Evolutionary conservation across 2,329 filamentous ascomycete genomes (phyloP).

Genomic region (Dissoconium aciculare): DNA sequence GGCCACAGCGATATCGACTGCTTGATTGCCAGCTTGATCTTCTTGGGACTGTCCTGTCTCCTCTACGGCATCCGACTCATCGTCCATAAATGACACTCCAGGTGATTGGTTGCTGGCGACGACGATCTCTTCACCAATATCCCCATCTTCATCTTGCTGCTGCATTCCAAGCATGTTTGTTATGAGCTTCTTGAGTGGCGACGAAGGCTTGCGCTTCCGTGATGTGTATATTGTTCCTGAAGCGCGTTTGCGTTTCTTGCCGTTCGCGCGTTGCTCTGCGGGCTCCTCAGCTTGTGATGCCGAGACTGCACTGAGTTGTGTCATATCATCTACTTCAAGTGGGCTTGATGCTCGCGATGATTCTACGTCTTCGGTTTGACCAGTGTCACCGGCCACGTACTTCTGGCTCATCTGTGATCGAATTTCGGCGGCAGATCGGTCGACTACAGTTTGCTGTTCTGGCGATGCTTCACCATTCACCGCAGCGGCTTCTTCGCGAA

Average conservation of each 20-base stretch:
- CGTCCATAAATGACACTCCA: slow-evolving; percentile 4
- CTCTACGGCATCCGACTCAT: slow-evolving; percentile 1
- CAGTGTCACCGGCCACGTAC: too few relatives aligned
- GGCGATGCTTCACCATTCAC: background rate
- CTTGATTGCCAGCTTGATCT: background rate
- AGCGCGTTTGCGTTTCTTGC: slow-evolving; percentile 19
- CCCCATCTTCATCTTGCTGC: slow-evolving; percentile 16
- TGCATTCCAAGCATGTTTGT: slow-evolving; percentile 12
- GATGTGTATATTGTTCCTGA: slow-evolving; percentile 6
- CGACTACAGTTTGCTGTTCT: too few relatives aligned
- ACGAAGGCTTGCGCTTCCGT: slow-evolving; percentile 19
- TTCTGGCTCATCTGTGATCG: too few relatives aligned
- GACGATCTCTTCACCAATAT: slow-evolving; percentile 28
- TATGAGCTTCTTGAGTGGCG: slow-evolving; percentile 18
- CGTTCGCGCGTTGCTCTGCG: slow-evolving; percentile 4
- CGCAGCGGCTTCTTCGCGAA: slow-evolving; percentile 9
- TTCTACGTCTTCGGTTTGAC: too few relatives aligned
- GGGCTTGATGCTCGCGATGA: too few relatives aligned
- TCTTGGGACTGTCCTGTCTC: slow-evolving; percentile 1
- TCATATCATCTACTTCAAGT: too few relatives aligned
- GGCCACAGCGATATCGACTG: slow-evolving; percentile 1
- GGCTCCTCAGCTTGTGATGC: too few relatives aligned
- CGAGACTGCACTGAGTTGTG: too few relatives aligned
- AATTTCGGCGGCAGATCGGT: too few relatives aligned
- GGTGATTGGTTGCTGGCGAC: slow-evolving; percentile 19